phyloP scores from a whole-genome alignment of 2,329 filamentous ascomycete species.

The Apiospora sp. region DNA sequence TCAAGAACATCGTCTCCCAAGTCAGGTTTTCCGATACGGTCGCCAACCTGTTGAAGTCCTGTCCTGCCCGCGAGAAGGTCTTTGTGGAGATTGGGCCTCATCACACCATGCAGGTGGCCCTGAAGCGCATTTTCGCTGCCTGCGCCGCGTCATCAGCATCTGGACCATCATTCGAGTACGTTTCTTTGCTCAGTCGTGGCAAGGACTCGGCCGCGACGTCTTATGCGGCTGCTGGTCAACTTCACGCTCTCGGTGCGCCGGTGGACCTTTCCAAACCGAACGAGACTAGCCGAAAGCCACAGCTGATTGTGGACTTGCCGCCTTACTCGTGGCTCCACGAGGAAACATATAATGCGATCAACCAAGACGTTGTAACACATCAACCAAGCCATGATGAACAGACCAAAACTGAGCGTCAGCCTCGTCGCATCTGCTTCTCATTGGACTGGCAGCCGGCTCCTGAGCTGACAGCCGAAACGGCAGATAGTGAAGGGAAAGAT shows the following conservation, averaged over 20 bases:
- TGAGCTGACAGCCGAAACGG: background rate
- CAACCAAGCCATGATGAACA: background rate
- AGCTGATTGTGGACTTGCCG: constrained; percentile 7
- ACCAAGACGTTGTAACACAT: background rate
- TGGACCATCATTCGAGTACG: background rate
- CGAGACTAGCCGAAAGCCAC: background rate
- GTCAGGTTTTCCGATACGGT: constrained; percentile 16
- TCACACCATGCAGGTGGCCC: constrained; percentile 7
- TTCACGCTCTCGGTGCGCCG: background rate
- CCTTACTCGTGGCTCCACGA: constrained; percentile 16
- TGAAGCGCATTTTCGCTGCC: background rate
- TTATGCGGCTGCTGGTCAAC: constrained; percentile 11
- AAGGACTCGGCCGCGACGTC: constrained; percentile 2
- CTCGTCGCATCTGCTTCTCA: constrained; percentile 20
- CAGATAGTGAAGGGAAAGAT: background rate
- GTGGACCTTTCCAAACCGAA: background rate
- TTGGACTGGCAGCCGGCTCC: constrained; percentile 6
- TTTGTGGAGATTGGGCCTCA: constrained; percentile 19
- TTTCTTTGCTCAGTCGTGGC: constrained; percentile 3
- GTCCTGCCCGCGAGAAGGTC: background rate
- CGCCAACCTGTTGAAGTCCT: background rate
- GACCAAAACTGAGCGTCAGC: background rate
- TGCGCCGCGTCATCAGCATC: background rate
- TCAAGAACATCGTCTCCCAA: constrained; percentile 8
- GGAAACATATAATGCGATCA: background rate